phyloP scores from a whole-genome alignment of 768 basidiomycete genomes.

The Aureoboletus auriporus region DNA sequence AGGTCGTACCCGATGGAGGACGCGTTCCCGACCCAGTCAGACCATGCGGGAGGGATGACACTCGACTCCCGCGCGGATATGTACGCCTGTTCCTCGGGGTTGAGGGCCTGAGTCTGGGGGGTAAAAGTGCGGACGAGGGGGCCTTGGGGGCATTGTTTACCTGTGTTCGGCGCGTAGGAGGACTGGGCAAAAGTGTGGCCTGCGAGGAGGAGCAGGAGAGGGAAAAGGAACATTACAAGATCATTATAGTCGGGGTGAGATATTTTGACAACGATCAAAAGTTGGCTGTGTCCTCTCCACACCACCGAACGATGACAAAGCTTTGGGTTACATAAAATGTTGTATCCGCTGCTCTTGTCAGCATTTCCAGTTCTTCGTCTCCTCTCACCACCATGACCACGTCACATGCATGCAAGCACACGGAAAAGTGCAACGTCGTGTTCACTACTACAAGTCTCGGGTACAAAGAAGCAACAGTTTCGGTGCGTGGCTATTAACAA shows the following conservation, averaged over 20 bases:
- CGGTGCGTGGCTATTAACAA: conserved; percentile 14
- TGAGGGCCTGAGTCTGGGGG: conserved; percentile 47
- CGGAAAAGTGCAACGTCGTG: not conserved
- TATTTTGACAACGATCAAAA: not conserved
- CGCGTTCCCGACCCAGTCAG: conserved; percentile 54
- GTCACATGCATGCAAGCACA: not conserved
- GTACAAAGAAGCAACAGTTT: not conserved
- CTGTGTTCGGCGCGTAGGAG: conserved; percentile 51
- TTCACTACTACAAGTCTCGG: conserved; percentile 12
- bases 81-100: conserved; percentile 47
- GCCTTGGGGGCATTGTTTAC: conserved; percentile 44
- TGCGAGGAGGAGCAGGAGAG: not conserved
- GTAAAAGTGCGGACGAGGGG: conserved; percentile 50
- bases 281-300: too few species aligned
- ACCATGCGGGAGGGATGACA: conserved; percentile 49
- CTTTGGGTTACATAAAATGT: conserved; percentile 34
- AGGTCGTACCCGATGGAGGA: conserved; percentile 51
- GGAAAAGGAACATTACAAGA: not conserved
- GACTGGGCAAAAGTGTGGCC: not conserved
- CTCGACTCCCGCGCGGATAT: conserved; percentile 38
- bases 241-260: conserved; percentile 2
- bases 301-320: conserved; percentile 27
- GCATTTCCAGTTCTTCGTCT: conserved; percentile 31
- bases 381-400: conserved; percentile 30
- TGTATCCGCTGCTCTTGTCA: conserved; percentile 29